Conservation (phyloP, 164 flowering plant genomes). For the Stephania japonica region DNA sequence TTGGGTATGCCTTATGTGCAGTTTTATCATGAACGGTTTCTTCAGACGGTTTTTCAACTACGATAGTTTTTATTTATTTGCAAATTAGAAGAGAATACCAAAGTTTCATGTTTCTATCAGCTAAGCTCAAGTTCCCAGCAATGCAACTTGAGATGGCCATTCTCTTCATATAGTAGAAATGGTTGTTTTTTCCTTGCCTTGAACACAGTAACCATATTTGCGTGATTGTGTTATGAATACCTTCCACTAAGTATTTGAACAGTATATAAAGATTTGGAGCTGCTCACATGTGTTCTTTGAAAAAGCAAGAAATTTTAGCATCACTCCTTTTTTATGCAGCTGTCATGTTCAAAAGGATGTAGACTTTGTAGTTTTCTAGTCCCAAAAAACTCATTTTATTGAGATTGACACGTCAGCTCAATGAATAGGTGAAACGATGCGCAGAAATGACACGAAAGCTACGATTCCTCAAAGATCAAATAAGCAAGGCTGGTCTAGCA, state of each 20-base stretch:
- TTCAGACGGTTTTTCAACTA: too few species aligned
- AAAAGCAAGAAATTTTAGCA: neutral
- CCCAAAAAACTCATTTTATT: neutral
- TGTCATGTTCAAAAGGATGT: neutral
- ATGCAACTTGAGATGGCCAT: neutral
- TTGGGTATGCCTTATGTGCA: too few species aligned
- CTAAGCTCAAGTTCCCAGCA: neutral
- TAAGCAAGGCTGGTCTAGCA: slow-evolving; percentile 67
- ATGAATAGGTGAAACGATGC: slow-evolving; percentile 82
- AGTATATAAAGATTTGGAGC: neutral
- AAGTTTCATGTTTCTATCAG: neutral
- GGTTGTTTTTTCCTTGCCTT: neutral
- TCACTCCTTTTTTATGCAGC: neutral
- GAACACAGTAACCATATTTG: neutral
- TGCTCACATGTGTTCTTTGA: neutral
- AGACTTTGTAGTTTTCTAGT: neutral
- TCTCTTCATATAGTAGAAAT: neutral
- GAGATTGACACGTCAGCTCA: slow-evolving; percentile 16
- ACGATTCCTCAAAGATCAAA: slow-evolving; percentile 82
- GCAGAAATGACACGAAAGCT: slow-evolving; percentile 96
- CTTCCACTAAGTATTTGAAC: neutral
- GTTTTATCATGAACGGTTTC: too few species aligned
- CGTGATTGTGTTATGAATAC: neutral
- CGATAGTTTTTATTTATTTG: neutral
- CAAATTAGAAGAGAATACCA: neutral